Base-by-base conservation (phyloP, 1,139 yeast species). In the Pneumocystis sp. region DNA sequence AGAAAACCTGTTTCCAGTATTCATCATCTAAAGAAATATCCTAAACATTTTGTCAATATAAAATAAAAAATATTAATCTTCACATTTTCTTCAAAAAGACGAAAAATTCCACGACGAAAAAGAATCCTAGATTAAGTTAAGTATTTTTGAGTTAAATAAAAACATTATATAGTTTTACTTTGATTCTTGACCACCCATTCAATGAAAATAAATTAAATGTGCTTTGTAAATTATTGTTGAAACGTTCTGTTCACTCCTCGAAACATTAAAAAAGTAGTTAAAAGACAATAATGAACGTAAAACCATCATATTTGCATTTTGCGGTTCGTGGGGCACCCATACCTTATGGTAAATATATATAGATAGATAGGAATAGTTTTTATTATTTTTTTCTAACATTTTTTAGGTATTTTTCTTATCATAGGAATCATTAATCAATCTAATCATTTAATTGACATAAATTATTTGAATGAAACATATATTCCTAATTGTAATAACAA, bases 151-250 rank as follows among this genome's bases (percentile, higher is more conserved):
- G 3, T 12, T 1, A 3, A 25, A 50, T 21, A 50, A 10, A 7
- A 25, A 1, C 17, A 1, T 25, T 50, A 19, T 50, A 25, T n/a
- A 10, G 17, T 2, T 25, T 25, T 50, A 50, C 57, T 81, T 85
- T 35, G 91, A 87, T 67, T 88, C 95, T 25, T 85, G 78, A 44
- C 86, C 82, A 62, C 86, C 90, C 96, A 88, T 88, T 29, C 44
- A 44, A 12, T 12, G 7, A 25, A 25, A 50, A 21, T 50, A 50
- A 25, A 12, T 62, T 29, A 29, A 35, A 17, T 8, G 15, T 35
- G 57, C 1, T 19, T 57, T 35, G 45, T 10, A 25, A 8, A 35
- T 40, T 59, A 19, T 17, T 7, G n/a, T 25, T 37, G 40, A 37
- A 29, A 40, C 34, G 7, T 50, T 5, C 10, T 3, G 34, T 12